These are phyloP conservation scores for Aspergillus novoparasiticus DNA, from an alignment of 2,329 filamentous ascomycete species.

Conservation along the genomic window DNA sequence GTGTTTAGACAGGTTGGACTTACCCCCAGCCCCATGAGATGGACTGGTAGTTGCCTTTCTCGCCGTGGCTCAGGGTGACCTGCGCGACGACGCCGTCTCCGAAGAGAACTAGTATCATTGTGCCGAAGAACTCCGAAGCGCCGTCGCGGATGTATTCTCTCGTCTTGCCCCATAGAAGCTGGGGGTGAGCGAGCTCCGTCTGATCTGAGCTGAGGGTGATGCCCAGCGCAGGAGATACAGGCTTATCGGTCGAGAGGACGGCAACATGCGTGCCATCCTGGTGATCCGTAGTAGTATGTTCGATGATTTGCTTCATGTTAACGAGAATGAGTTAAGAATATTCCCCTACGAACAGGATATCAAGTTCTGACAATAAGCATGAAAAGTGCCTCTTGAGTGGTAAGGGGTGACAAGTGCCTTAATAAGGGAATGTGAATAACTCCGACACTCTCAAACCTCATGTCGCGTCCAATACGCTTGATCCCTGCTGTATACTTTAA, in stretches of 20 bases:
- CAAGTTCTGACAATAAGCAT: background rate
- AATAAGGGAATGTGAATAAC: background rate
- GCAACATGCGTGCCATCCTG: constrained; percentile 23
- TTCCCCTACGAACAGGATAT: background rate
- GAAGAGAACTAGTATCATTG: constrained; percentile 69
- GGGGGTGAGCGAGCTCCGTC: constrained; percentile 6
- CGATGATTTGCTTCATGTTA: constrained; percentile 4
- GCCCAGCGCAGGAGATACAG: constrained; percentile 20
- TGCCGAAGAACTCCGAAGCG: constrained; percentile 69
- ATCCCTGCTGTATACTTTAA: background rate
- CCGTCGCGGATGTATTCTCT: constrained; percentile 58
- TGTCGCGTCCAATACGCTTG: no score
- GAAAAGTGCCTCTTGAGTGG: background rate
- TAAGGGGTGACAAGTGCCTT: background rate
- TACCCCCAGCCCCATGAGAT: constrained; percentile 56
- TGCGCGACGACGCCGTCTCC: constrained; percentile 73
- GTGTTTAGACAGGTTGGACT: constrained; percentile 23
- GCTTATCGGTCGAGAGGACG: constrained; percentile 20
- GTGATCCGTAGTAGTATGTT: constrained; percentile 6
- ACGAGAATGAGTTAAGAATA: background rate
- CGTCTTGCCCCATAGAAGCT: constrained; percentile 56
- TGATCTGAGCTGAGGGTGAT: constrained; percentile 12
- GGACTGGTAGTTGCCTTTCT: constrained; percentile 53
- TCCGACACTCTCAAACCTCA: background rate
- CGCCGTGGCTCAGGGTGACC: constrained; percentile 59